phyloP scores from a whole-genome alignment of 2,329 filamentous ascomycete species.

The Botrytis aclada region DNA sequence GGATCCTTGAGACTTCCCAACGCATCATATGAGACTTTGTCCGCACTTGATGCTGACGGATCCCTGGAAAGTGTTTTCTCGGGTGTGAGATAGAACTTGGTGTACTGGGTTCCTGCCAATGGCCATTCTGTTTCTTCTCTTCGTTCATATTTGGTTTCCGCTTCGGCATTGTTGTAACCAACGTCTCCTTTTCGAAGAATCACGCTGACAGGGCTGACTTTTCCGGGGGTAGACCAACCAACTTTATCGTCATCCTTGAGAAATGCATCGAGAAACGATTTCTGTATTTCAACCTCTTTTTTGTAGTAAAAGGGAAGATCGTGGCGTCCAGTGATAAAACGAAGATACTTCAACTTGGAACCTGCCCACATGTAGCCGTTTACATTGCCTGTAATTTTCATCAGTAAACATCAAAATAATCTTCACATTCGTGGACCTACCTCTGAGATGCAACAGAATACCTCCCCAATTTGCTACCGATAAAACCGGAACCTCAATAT shows the following conservation, averaged over 20 bases:
- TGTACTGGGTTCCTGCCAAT: neutral
- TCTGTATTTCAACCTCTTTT: slow-evolving; percentile 65
- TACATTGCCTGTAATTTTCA: neutral
- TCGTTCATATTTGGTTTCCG: neutral
- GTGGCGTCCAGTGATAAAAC: slow-evolving; percentile 67
- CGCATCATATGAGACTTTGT: neutral
- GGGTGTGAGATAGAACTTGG: neutral
- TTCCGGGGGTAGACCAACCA: slow-evolving; percentile 58
- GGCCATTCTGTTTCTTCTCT: neutral
- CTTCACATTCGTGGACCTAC: neutral
- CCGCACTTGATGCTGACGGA: neutral
- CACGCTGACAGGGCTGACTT: slow-evolving; percentile 57
- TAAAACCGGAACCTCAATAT: neutral
- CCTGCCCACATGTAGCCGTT: slow-evolving; percentile 49
- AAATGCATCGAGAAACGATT: slow-evolving; percentile 67
- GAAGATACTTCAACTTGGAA: slow-evolving; percentile 65
- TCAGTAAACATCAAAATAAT: neutral
- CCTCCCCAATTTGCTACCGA: neutral
- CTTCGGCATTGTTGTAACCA: slow-evolving; percentile 39
- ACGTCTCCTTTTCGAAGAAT: slow-evolving; percentile 64
- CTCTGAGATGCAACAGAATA: neutral
- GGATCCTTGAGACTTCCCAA: neutral
- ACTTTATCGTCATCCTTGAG: slow-evolving; percentile 62
- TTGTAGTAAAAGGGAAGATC: slow-evolving; percentile 71
- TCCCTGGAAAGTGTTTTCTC: neutral